Evolutionary conservation across 208 protist genomes (phyloP), one percentile per base, ranked within the genome.

Genomic region (Leishmania guyanensis): DNA sequence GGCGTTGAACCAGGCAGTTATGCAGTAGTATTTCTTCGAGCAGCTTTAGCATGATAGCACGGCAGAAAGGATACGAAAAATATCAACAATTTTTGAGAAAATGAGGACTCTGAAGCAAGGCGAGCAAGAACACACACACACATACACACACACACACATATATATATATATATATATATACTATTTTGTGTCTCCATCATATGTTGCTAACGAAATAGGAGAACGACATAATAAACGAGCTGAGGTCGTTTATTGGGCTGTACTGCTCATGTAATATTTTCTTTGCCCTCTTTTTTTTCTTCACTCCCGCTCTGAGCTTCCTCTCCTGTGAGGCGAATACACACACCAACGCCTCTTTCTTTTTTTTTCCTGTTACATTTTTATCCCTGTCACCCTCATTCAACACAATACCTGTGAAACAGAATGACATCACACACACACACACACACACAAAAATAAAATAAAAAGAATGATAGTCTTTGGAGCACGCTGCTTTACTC

Each of bases 1-100:
- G 86, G 65, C 80, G 5, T 50, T 93, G 17, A 86, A 83, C 46
- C 80, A 79, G 39, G 75, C 90, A 6, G 83, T 93, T 65, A 85
- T 89, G 84, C 86, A 92, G 58, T 91, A 84, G 53, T 12, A 26
- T 0, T 12, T 68, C 29, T 68, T 70, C 65, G 16, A 70, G 20
- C 5, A 70, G 26, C 26, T 39, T 20, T 39, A 10, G 48, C 65
- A 1, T 20, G 36, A n/a, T 6, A 70, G 29, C 0, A 16, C 43
- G 3, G 20, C 26, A 12, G 36, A n/a, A 70, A 70, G 5, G 65
- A 36, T 26, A 22, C 16, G 14, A 70, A 48, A 70, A 8, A n/a
- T 70, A 12, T 12, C 17, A 69, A n/a, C 29, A 60, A 5, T n/a
- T 39, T 39, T 39, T 39, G 36, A 29, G 14, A 68, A 68, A 70